Base-by-base conservation (phyloP, 495 filamentous ascomycete genomes). In the Cryomyces minteri region DNA sequence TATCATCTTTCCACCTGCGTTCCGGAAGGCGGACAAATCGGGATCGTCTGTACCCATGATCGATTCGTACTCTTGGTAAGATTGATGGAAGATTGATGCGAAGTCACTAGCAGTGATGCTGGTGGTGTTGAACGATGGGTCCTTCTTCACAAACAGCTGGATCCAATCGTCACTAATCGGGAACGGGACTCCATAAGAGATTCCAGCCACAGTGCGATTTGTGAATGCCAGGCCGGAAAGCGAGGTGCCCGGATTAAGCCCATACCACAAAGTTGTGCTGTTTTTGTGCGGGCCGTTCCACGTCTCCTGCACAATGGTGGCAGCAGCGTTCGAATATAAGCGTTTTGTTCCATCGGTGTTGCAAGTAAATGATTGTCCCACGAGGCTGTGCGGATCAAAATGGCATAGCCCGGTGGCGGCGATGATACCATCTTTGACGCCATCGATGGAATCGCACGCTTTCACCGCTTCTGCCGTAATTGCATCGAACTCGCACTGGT, bases 1-100 rank as follows among this genome's bases (percentile, higher is more conserved):
- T 31, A 73, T 55, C 38, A 73, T 47, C 46, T 69, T 70, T 9
- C 63, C 62, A 0, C 68, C 67, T 4, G 50, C 39, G 5, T 51
- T 36, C 2, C 50, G 48, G 42, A 73, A 67, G 6, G 43, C 51
- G 0, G 54, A 53, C 25, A 73, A 58, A 53, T 73, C 57, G 1
- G 67, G 58, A 34, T 68, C 57, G 32, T 54, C 40, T 4, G 58
- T 61, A 14, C 49, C 51, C 4, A 68, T 52, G 4, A 68, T 45
- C 12, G 58, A 61, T 28, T 37, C 44, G 32, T 52, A 68, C 43
- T 61, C 48, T 10, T 58, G 34, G 4, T 30, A 31, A 2, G 62
- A 54, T 10, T 40, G 40, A 14, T 51, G 54, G 29, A 64, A 54
- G 0, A 67, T 44, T 2, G 44, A 48, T 31, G 43, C 32, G 48